Evolutionary conservation across 305 asterid species (phyloP), one percentile per base, ranked within the genome.

Genomic region (Salvia sclarea): DNA sequence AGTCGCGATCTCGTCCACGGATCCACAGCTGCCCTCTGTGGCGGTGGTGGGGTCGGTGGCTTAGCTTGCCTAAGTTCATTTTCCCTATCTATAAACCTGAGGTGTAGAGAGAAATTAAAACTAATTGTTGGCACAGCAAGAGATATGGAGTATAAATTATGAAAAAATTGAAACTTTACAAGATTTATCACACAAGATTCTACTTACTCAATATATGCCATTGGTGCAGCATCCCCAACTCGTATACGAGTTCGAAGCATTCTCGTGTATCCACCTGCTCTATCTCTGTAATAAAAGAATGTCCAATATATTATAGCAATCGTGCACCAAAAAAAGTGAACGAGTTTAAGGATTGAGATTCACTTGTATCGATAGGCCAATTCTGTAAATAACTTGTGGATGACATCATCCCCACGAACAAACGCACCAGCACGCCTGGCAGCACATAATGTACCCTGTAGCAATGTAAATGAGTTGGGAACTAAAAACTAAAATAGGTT

Each of bases 181-280:
- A 28, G 33, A 7, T 35, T 35, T 35, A 52, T 24, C 8, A 22
- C 11, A 24, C 35, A 22, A 24, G 38, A 25, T 13, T 13, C 11
- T 4, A 52, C 95, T 61, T 83, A 91, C 98, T 91, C 98, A 33
- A 91, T 91, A 64, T 91, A 94, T 41, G 98, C 98, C 96, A 91
- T 87, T 8, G 81, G 80, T 2, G 98, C 96, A 71, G 96, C 96
- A 80, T 93, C 97, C 69, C 98, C 97, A 64, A 88, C 95, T 58
- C 96, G 95, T 54, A 91, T 84, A 43, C 96, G 83, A 53, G 98
- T 88, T 48, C 96, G 87, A 33, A 93, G 96, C 84, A 93, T 7
- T 81, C 98, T 91, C 3, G 97, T 93, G 80, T 90, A 91, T 60
- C 98, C 98, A 80, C 98, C 98, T 61, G 92, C 84, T 79, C 97